Evolutionary conservation across 2,329 filamentous ascomycete species (phyloP).

Genomic region (Sclerotinia borealis): DNA sequence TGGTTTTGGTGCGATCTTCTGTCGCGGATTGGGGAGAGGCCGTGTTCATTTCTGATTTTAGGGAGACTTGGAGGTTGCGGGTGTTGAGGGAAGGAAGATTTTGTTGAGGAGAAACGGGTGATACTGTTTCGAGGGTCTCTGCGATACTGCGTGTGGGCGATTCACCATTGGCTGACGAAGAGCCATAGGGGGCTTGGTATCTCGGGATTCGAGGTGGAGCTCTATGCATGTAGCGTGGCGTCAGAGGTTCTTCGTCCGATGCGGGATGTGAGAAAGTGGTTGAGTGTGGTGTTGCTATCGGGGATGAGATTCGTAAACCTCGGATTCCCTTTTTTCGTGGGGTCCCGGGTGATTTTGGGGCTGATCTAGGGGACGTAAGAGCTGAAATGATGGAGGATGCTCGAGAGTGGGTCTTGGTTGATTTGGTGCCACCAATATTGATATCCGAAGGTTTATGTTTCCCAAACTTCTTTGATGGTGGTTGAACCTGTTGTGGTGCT

Average conservation of each 20-base stretch:
- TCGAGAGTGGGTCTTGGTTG: constrained; percentile 45
- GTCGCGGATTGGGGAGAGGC: constrained; percentile 19
- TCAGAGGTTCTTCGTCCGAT: constrained; percentile 51
- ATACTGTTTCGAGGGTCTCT: constrained; percentile 22
- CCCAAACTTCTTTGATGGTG: constrained; percentile 39
- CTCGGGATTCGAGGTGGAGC: constrained; percentile 51
- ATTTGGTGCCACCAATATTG: constrained; percentile 36
- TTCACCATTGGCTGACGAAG: constrained; percentile 14
- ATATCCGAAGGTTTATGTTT: constrained; percentile 41
- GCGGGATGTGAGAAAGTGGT: constrained; percentile 50
- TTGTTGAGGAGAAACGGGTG: constrained; percentile 6
- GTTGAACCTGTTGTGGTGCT: constrained; percentile 26
- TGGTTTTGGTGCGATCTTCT: not conserved
- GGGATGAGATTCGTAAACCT: constrained; percentile 55
- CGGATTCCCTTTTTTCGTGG: constrained; percentile 40
- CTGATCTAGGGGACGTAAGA: constrained; percentile 43
- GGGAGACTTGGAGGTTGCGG: constrained; percentile 13
- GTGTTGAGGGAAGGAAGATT: constrained; percentile 2
- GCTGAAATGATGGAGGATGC: constrained; percentile 54
- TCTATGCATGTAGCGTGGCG: constrained; percentile 52
- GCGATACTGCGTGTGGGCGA: constrained; percentile 28
- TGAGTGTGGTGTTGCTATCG: constrained; percentile 59
- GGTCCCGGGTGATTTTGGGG: not conserved
- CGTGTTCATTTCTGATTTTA: constrained; percentile 22
- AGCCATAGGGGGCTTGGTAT: constrained; percentile 36